Evolutionary conservation across 768 basidiomycete species (phyloP).

Genomic region (Pisolithus microcarpus): DNA sequence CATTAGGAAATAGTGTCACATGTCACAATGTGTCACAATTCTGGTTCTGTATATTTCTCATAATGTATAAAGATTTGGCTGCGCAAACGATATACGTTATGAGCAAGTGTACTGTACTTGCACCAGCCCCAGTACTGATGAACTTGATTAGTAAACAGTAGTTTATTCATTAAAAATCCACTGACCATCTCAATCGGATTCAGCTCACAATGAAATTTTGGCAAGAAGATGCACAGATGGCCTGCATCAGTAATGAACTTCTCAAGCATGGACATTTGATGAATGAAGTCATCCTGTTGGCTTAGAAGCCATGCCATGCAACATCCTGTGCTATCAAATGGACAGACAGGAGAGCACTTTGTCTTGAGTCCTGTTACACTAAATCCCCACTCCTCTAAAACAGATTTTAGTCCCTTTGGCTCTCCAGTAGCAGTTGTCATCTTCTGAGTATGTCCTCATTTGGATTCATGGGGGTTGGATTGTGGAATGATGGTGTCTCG

Average conservation of each 20-base stretch:
- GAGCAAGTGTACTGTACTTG: too few species aligned
- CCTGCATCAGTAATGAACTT: slow-evolving; percentile 14
- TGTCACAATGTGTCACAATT: too few species aligned
- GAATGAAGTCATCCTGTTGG: slow-evolving; percentile 23
- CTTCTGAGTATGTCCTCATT: slow-evolving; percentile 19
- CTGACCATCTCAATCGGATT: slow-evolving; percentile 20
- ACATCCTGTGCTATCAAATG: slow-evolving; percentile 13
- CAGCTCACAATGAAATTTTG: slow-evolving; percentile 33
- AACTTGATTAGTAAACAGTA: too few species aligned
- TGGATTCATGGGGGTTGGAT: slow-evolving; percentile 7
- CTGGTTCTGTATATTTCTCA: too few species aligned
- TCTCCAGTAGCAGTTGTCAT: slow-evolving; percentile 29
- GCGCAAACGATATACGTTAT: too few species aligned
- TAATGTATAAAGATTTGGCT: too few species aligned
- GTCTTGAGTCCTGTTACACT: slow-evolving; percentile 23
- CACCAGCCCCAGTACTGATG: neutral
- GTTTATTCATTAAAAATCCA: too few species aligned
- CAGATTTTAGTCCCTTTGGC: slow-evolving; percentile 8
- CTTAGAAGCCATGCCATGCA: slow-evolving; percentile 23
- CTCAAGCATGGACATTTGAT: slow-evolving; percentile 21
- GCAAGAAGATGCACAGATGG: slow-evolving; percentile 25
- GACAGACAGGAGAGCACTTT: slow-evolving; percentile 28
- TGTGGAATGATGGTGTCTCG: slow-evolving; percentile 17
- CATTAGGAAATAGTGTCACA: too few species aligned
- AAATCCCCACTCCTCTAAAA: slow-evolving; percentile 32